phyloP scores from a whole-genome alignment of 2,329 filamentous ascomycete species.

The Curvularia sp. region DNA sequence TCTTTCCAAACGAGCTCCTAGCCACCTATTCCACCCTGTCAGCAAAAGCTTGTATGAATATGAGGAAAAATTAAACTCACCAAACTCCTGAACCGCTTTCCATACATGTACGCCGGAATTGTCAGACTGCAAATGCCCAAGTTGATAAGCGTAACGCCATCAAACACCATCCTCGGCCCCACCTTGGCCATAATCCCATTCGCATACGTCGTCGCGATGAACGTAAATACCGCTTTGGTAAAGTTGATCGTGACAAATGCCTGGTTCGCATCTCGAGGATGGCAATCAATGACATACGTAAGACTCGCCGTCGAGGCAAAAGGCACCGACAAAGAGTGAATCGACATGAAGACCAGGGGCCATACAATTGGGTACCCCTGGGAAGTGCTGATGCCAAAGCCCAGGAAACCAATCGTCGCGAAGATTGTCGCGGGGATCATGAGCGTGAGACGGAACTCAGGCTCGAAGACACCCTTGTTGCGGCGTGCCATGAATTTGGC shows the following conservation, averaged over 20 bases:
- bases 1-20: constrained; percentile 30
- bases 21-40: constrained; percentile 18
- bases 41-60: background rate
- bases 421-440: constrained; percentile 45
- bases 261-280: constrained; percentile 50
- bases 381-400: constrained; percentile 50
- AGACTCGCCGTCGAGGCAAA: constrained; percentile 50
- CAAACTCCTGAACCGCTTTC: constrained; percentile 44
- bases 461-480: constrained; percentile 87
- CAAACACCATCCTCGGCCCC: constrained; percentile 70
- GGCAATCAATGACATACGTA: constrained; percentile 54
- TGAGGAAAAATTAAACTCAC: background rate
- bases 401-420: constrained; percentile 51
- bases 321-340: constrained; percentile 48
- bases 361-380: constrained; percentile 35
- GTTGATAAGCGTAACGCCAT: constrained; percentile 75
- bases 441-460: constrained; percentile 73
- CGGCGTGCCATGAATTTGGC: constrained; percentile 73
- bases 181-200: constrained; percentile 70
- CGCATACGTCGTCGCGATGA: constrained; percentile 77
- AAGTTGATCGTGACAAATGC: constrained; percentile 55
- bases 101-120: constrained; percentile 66
- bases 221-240: constrained; percentile 49
- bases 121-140: constrained; percentile 74
- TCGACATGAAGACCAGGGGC: constrained; percentile 47